A percentile compares a stretch with the other conserved stretches of the same genome.
These are phyloP conservation scores for Lupinus albus DNA, from an alignment of 306 rosid species.

Conservation along the genomic window DNA sequence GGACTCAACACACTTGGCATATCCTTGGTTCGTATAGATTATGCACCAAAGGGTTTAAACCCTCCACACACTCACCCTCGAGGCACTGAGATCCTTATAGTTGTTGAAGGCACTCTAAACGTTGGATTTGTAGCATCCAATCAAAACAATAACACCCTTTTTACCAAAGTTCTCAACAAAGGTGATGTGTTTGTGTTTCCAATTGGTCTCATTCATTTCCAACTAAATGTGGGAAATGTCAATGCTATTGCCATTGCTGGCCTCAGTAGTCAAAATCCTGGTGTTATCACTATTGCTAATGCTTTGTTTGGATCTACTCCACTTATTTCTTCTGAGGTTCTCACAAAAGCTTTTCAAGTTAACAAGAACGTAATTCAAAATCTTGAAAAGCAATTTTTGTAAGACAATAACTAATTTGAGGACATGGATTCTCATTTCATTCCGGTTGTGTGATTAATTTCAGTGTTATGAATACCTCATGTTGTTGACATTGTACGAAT, in stretches of 20 bases:
- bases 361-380: conserved; percentile 16
- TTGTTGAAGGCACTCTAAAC: background rate
- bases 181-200: background rate
- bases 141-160: background rate
- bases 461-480: too few species aligned
- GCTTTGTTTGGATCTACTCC: conserved; percentile 45
- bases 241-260: conserved; percentile 38
- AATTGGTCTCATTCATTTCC: conserved; percentile 29
- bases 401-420: conserved; percentile 9
- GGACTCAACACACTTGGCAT: background rate
- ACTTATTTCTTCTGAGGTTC: conserved; percentile 34
- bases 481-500: too few species aligned
- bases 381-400: conserved; percentile 40
- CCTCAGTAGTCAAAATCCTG: conserved; percentile 34
- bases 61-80: background rate
- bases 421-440: too few species aligned
- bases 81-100: background rate
- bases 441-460: background rate
- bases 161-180: background rate
- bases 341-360: conserved; percentile 44
- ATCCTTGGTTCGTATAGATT: background rate
- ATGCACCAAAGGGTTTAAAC: background rate
- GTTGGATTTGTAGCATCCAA: background rate
- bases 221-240: conserved; percentile 31
- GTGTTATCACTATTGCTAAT: conserved; percentile 31